These are phyloP conservation scores for Umbelopsis ramanniana DNA, from an alignment of 192 early-diverging fungal genomes.

Conservation along the genomic window DNA sequence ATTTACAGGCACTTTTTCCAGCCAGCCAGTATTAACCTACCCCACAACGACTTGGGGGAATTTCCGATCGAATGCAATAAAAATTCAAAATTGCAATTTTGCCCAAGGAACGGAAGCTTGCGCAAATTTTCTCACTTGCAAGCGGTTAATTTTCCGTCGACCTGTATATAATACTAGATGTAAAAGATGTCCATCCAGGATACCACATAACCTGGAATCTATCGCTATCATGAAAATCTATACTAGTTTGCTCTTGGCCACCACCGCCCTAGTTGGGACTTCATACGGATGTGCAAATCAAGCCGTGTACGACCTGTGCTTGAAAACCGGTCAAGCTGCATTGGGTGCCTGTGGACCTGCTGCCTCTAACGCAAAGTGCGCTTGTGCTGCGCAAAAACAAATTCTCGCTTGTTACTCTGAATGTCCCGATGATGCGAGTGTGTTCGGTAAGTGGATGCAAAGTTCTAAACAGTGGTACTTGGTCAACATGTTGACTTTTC, in stretches of 20 bases:
- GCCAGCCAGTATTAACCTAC: too few relatives aligned
- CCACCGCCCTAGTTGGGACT: neutral
- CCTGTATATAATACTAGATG: neutral
- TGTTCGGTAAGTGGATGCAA: conserved; percentile 12
- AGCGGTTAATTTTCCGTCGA: neutral
- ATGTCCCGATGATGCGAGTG: conserved; percentile 3
- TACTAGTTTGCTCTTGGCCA: neutral
- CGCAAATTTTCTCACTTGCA: too few relatives aligned
- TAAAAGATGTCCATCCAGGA: too few relatives aligned
- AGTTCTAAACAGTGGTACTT: too few relatives aligned
- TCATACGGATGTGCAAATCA: conserved; percentile 18
- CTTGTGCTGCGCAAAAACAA: conserved; percentile 23
- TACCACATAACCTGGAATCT: neutral
- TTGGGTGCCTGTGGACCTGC: conserved; percentile 1
- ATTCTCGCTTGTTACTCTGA: conserved; percentile 21
- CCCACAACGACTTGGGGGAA: too few relatives aligned
- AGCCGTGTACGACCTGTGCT: conserved; percentile 12
- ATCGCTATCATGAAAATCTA: neutral
- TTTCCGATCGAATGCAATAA: too few relatives aligned
- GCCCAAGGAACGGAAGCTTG: too few relatives aligned
- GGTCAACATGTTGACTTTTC: too few relatives aligned
- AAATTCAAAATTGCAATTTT: too few relatives aligned
- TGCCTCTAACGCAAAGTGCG: neutral
- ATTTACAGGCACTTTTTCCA: too few relatives aligned
- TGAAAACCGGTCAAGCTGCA: conserved; percentile 18